Percentiles rank a stretch among this genome's conserved stretches.
phyloP scores from a whole-genome alignment of 2,329 filamentous ascomycete species.

The Fusarium globosum region DNA sequence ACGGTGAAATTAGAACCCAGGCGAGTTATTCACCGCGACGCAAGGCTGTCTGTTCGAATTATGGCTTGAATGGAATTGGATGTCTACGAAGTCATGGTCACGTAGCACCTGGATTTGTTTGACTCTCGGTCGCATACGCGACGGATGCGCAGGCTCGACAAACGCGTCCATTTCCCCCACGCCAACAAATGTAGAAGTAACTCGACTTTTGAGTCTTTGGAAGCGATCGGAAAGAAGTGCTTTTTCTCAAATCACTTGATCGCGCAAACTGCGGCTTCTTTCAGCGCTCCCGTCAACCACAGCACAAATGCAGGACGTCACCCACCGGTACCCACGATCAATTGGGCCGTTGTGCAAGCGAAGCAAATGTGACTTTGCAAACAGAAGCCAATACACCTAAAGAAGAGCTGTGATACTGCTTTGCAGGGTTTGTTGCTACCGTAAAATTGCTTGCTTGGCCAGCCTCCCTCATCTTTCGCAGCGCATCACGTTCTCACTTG shows the following conservation, averaged over 20 bases:
- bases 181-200: rapidly evolving
- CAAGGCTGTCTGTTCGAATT: rapidly evolving
- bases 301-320: not conserved
- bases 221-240: rapidly evolving
- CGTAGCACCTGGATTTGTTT: not conserved
- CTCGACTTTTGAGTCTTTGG: too few species aligned
- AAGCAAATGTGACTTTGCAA: not conserved
- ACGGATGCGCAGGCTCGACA: not conserved
- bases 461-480: not conserved
- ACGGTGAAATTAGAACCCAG: too few species aligned
- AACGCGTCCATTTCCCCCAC: too few species aligned
- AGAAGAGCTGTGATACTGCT: too few species aligned
- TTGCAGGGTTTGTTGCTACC: not conserved
- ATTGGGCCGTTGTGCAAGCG: not conserved
- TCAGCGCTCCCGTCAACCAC: not conserved
- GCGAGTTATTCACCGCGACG: rapidly evolving
- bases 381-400: not conserved
- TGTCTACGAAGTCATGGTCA: not conserved
- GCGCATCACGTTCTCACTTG: rapidly evolving
- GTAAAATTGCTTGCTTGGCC: too few species aligned
- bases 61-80: not conserved
- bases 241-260: not conserved
- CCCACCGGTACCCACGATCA: not conserved
- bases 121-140: not conserved
- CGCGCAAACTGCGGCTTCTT: not conserved